Base-by-base conservation (phyloP, 75 land plant genomes). In the Larix kaempferi region DNA sequence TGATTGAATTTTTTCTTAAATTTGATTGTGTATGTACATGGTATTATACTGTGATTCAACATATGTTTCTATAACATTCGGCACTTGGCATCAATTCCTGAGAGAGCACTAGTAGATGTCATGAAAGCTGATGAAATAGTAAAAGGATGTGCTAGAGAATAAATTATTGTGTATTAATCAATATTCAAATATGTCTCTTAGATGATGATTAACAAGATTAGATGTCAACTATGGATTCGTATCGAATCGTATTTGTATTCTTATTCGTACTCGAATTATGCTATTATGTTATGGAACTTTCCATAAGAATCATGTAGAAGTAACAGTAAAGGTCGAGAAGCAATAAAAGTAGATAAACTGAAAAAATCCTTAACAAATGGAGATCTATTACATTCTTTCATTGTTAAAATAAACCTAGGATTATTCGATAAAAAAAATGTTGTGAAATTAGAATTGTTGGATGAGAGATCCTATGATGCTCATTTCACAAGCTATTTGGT, bases 171-270 rank as follows among this genome's bases (percentile, higher is more conserved):
- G 37, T 35, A 35, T 35, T 35, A 35, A 35, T 3, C 3, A 35
- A 35, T 35, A 35, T 35, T 35, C 37, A 35, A 35, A 2, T 35
- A 35, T 35, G 37, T 2, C 37, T 35, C 3, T 2, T 3, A 3
- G 37, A 35, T 35, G 37, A 35, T 35, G n/a, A n/a, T n/a, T 35
- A 35, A 35, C 83, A 94, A 92, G 99, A 35, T 71, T 96, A 86
- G 91, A 96, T 61, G 74, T 94, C 73, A 89, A 92, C 69, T 96
- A 97, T n/a, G n/a, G n/a, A n/a, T n/a, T n/a, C n/a, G n/a, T n/a
- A n/a, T n/a, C n/a, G n/a, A n/a, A n/a, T n/a, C n/a, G n/a, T n/a
- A n/a, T n/a, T n/a, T n/a, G n/a, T n/a, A n/a, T n/a, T n/a, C n/a
- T n/a, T n/a, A n/a, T n/a, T n/a, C n/a, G n/a, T n/a, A n/a, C n/a